A percentile compares a stretch with the other conserved stretches of the same genome.
phyloP scores from a whole-genome alignment of 1,284 basidiomycete species.

The Cystobasidiaceae sp. region DNA sequence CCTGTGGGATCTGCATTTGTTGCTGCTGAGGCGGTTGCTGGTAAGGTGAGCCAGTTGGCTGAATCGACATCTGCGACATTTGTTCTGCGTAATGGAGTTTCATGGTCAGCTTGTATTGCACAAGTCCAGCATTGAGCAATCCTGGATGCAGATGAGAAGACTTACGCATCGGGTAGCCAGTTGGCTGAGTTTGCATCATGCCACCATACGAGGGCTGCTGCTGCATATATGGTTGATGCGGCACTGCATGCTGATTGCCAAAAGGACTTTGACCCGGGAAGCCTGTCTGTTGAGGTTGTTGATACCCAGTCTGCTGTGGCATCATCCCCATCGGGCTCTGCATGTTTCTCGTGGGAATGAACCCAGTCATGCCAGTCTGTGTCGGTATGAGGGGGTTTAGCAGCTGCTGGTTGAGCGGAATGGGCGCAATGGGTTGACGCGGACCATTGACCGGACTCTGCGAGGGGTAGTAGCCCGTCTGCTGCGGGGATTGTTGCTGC shows the following conservation, averaged over 20 bases:
- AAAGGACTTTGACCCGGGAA: conserved; percentile 42
- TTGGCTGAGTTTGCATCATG: conserved; percentile 35
- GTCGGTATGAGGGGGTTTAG: conserved; percentile 84
- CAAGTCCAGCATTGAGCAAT: too few relatives aligned
- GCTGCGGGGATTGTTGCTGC: conserved; percentile 34
- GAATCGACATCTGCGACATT: conserved; percentile 32
- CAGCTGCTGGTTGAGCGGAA: conserved; percentile 78
- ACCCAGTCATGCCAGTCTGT: conserved; percentile 57
- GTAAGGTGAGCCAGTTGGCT: conserved; percentile 34
- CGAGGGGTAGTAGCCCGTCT: conserved; percentile 21
- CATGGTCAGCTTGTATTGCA: too few relatives aligned
- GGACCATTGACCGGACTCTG: conserved; percentile 46
- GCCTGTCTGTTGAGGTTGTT: conserved; percentile 40
- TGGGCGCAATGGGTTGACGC: conserved; percentile 82
- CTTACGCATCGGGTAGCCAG: conserved; percentile 30
- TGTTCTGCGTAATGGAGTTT: conserved; percentile 2
- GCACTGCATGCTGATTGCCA: conserved; percentile 11
- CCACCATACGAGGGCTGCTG: conserved; percentile 10
- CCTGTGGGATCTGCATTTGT: conserved; percentile 31
- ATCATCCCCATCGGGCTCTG: conserved; percentile 39
- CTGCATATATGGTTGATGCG: conserved; percentile 45
- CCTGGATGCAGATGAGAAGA: too few relatives aligned
- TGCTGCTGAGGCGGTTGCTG: conserved; percentile 38
- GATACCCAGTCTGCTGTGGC: conserved; percentile 50
- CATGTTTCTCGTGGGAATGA: conserved; percentile 30